Evolutionary conservation across 2,329 filamentous ascomycete genomes (phyloP).

Genomic region (Aspergillus sp.): DNA sequence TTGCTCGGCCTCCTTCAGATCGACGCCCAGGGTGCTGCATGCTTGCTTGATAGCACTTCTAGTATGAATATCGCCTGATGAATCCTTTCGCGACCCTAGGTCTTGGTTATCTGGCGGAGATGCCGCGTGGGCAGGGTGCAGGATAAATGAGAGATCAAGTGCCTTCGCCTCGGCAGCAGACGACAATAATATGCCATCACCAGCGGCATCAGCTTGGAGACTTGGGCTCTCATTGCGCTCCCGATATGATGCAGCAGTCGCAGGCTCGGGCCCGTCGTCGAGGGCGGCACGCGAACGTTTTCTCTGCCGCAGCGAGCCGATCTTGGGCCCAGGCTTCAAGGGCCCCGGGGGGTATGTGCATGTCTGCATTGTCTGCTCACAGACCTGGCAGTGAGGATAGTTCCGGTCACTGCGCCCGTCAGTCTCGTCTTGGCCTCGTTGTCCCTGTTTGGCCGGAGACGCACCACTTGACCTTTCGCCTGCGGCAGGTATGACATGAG

Average conservation of each 20-base stretch:
- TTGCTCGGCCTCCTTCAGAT: too few species aligned
- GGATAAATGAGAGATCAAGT: constrained; percentile 22
- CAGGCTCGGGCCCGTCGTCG: too few species aligned
- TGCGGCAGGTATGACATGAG: background rate
- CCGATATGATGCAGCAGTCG: too few species aligned
- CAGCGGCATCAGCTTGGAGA: too few species aligned
- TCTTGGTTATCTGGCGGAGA: background rate
- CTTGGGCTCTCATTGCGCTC: too few species aligned
- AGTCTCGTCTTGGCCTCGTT: too few species aligned
- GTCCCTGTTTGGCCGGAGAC: background rate
- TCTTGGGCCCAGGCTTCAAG: constrained; percentile 31
- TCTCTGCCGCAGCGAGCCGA: constrained; percentile 17
- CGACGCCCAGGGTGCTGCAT: too few species aligned
- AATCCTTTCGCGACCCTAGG: too few species aligned
- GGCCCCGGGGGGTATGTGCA: constrained; percentile 28
- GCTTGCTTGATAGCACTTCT: too few species aligned
- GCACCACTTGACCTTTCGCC: background rate
- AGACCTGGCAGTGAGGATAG: constrained; percentile 13
- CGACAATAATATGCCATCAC: too few species aligned
- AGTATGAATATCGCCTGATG: too few species aligned
- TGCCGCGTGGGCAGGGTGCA: constrained; percentile 26
- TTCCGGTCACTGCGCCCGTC: background rate
- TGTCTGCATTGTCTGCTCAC: constrained; percentile 17
- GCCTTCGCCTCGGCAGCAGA: background rate
- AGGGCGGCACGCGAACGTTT: background rate